Conservation (phyloP, 805 yeast genomes). For the Candida ascalaphidarum region DNA sequence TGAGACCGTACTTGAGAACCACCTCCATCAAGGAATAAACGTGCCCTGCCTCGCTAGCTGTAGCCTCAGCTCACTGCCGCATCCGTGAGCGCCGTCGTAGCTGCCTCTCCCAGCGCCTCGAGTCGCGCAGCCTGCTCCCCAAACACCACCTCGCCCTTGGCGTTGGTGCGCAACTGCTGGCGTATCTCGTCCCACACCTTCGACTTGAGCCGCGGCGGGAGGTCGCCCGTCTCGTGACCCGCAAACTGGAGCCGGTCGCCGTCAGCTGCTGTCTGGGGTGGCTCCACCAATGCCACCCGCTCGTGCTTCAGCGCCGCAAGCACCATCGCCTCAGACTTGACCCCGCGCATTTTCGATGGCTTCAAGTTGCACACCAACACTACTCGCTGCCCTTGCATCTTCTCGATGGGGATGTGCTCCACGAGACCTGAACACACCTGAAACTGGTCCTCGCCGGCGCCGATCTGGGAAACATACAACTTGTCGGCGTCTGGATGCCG, state of each 20-base stretch:
- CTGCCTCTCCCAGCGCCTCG: too few relatives aligned
- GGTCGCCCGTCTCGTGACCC: slow-evolving; percentile 7
- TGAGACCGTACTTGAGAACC: slow-evolving; percentile 58
- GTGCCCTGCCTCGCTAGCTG: too few relatives aligned
- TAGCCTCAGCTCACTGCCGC: too few relatives aligned
- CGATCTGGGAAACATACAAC: slow-evolving; percentile 47
- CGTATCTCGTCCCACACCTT: slow-evolving; percentile 27
- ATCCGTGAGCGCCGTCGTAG: too few relatives aligned
- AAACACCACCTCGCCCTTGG: slow-evolving; percentile 19
- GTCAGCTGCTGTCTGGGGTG: slow-evolving; percentile 28
- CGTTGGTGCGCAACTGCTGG: slow-evolving; percentile 18
- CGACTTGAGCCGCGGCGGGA: slow-evolving; percentile 19
- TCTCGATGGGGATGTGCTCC: slow-evolving; percentile 27
- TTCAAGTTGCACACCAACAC: slow-evolving; percentile 52
- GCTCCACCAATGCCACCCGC: slow-evolving; percentile 37
- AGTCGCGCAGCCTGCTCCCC: too few relatives aligned
- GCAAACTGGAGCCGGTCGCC: slow-evolving; percentile 37
- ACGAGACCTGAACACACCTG: slow-evolving; percentile 59
- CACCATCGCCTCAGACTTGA: slow-evolving; percentile 55
- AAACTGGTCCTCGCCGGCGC: slow-evolving; percentile 6
- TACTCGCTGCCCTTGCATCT: slow-evolving; percentile 32
- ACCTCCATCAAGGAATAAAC: too few relatives aligned
- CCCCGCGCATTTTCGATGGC: slow-evolving; percentile 56
- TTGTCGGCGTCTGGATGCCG: slow-evolving; percentile 52
- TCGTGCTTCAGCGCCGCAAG: slow-evolving; percentile 41